Evolutionary conservation across 1,284 basidiomycete genomes (phyloP).

Genomic region (Cryptococcus sp.): DNA sequence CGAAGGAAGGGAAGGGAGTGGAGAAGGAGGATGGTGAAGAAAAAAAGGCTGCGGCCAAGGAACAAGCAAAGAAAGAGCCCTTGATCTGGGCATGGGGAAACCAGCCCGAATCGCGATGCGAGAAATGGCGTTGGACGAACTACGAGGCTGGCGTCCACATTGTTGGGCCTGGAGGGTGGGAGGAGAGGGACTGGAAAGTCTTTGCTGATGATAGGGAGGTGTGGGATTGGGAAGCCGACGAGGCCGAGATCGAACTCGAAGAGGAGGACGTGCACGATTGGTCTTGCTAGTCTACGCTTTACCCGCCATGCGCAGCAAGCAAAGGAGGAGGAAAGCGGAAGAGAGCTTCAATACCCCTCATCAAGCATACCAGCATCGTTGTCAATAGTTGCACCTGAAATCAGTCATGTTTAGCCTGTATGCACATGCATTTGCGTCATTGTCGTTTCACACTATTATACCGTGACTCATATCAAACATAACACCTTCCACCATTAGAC

Average conservation of each 20-base stretch:
- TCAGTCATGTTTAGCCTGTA: neutral
- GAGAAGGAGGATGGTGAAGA: constrained; percentile 2
- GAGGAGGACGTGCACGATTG: constrained; percentile 43
- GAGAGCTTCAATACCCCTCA: neutral
- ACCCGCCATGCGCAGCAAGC: neutral
- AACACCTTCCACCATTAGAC: neutral
- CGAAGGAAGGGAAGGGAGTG: no score
- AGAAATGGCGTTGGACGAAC: constrained; percentile 40
- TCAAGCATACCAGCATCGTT: neutral
- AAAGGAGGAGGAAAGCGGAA: neutral
- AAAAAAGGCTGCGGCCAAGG: constrained; percentile 8
- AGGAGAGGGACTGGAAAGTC: constrained; percentile 44
- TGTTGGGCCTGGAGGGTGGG: constrained; percentile 36
- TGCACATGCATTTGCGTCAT: neutral
- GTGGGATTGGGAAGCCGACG: constrained; percentile 30
- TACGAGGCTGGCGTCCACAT: constrained; percentile 29
- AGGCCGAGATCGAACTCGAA: constrained; percentile 22
- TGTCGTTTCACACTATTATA: neutral
- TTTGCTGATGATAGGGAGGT: constrained; percentile 40
- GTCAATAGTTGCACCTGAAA: neutral
- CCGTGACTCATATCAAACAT: neutral
- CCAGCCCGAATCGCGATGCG: constrained; percentile 4
- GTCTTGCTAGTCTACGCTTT: constrained; percentile 17
- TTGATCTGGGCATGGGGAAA: constrained; percentile 40
- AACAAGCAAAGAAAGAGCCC: constrained; percentile 15